phyloP scores from a whole-genome alignment of 169 alveolate genomes.

The Eimeria tenella region DNA sequence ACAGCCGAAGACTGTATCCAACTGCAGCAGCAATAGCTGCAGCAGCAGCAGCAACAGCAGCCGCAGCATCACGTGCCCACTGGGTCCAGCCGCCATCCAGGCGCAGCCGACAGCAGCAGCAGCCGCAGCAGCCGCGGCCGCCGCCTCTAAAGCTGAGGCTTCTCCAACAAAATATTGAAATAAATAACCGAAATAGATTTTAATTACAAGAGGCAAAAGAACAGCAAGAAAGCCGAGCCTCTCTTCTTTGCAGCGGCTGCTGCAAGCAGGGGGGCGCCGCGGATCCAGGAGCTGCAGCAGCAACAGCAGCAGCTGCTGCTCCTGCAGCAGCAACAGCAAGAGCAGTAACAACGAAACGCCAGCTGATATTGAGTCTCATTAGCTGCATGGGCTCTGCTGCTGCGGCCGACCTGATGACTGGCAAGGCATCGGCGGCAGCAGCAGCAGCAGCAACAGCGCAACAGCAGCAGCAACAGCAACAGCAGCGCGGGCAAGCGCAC shows the following conservation, averaged over 20 bases:
- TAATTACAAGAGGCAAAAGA: no score
- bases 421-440: not conserved
- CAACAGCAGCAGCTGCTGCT: conserved; percentile 7
- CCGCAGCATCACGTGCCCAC: no score
- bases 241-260: not conserved
- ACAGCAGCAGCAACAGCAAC: not conserved
- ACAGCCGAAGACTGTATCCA: no score
- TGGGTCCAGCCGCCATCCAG: no score
- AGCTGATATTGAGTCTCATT: not conserved
- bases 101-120: no score
- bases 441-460: not conserved
- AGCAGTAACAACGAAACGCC: not conserved
- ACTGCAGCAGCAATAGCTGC: no score
- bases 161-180: no score
- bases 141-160: no score
- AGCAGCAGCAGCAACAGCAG: no score
- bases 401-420: not conserved
- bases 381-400: not conserved
- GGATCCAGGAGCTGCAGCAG: not conserved
- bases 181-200: no score
- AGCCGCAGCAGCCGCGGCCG: no score
- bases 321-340: not conserved
- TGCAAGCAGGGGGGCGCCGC: not conserved
- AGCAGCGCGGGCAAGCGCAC: not conserved
- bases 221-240: no score